Evolutionary conservation across 2,329 filamentous ascomycete species (phyloP), one percentile per base, ranked within the genome.

Genomic region (Cercospora sojina): DNA sequence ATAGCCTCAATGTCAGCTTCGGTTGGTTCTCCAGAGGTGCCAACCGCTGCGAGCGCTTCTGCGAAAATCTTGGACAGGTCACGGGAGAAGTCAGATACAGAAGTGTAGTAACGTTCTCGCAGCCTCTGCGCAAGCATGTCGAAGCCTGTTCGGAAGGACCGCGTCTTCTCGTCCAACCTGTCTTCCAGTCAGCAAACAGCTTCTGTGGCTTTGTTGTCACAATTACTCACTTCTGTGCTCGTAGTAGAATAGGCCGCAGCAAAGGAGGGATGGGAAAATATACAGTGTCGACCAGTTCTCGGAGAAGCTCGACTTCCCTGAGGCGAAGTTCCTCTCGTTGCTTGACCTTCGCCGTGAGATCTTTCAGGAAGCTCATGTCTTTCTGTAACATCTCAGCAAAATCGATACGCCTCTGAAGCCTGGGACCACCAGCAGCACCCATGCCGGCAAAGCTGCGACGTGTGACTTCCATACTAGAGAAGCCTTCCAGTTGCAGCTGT

Each of bases 401-500:
- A 69, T 94, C 91, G 71, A 98, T 93, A 53, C 95, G 89, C 65
- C 93, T 86, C 59, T 90, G 84, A 31, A 99, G 83, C 58, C 92
- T 87, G 27, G 90, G 86, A 74, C 90, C 88, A 63, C 95, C 95
- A 56, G 88, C 89, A 47, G 91, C 88, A 6, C 95, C 95, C 92
- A 98, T 97, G 41, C 91, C 90, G n/a, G 91, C 91, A 79, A 97
- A 99, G 79, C 98, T 94, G 66, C 95, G 90, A 61, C 95, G 87
- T 2, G 95, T 97, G 71, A 99, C 89, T 79, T 99, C 95, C 90
- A 97, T 97, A 0, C 93, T 97, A 6, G 94, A 94, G 78, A 98
- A 99, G 0, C 92, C 92, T 78, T 98, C 94, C 85, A 97, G 91
- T 78, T 97, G 93, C 65, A 98, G 82, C 77, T 99, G 95, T 20